Conservation (phyloP, 495 filamentous ascomycete species). For the Echria macrotheca region DNA sequence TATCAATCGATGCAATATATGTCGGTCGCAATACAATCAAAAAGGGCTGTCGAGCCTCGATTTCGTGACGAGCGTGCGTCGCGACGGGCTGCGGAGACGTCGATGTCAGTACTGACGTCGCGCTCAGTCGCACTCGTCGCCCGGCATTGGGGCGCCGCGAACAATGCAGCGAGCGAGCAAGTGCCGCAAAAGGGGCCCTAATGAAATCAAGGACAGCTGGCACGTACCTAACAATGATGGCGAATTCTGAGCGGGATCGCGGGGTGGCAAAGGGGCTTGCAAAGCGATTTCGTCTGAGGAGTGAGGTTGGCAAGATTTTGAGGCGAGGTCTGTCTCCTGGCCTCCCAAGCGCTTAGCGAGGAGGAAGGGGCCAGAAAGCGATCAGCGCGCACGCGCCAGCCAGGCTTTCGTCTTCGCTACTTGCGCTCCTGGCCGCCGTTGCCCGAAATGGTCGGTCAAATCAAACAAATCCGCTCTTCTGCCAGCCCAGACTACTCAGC, state of each 20-base stretch:
- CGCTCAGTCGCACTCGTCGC: conserved; percentile 12
- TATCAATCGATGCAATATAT: conserved; percentile 2
- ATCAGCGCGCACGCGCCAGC: conserved; percentile 20
- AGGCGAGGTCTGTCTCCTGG: conserved; percentile 17
- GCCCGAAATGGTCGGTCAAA: neutral
- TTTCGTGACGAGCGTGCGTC: conserved; percentile 10
- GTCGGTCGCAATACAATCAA: conserved; percentile 10
- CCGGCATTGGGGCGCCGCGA: conserved; percentile 5
- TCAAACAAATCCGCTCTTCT: no score
- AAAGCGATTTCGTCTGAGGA: conserved; percentile 13
- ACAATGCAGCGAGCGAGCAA: neutral
- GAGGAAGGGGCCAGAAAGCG: conserved; percentile 12
- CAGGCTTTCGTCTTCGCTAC: conserved; percentile 8
- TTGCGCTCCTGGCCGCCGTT: conserved; percentile 5
- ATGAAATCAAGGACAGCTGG: neutral
- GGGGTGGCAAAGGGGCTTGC: conserved; percentile 10
- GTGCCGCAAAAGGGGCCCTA: neutral
- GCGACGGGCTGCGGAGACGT: conserved; percentile 17
- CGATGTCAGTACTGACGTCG: conserved; percentile 21
- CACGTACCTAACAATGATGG: conserved; percentile 11
- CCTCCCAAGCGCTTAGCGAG: conserved; percentile 17
- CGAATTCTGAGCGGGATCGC: conserved; percentile 5
- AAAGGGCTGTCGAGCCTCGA: conserved; percentile 2
- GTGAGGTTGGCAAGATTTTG: conserved; percentile 19
- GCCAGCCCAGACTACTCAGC: neutral